Base-by-base conservation (phyloP, 1,284 basidiomycete genomes). In the Trametes pubescens region DNA sequence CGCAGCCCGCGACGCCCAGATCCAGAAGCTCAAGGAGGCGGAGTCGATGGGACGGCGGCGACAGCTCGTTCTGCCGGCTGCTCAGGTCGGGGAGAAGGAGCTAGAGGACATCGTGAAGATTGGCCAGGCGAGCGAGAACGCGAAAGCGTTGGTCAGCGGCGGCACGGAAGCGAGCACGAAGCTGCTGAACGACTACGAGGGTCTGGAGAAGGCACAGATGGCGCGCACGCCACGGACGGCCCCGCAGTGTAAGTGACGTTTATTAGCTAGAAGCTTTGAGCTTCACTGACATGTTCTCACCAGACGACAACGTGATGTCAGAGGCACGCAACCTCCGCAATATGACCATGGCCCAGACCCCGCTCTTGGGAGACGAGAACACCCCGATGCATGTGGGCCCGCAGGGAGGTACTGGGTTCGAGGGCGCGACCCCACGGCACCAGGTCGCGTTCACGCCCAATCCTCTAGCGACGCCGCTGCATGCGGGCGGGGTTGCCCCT, bases 51-150 rank as follows among this genome's bases (percentile, higher is more conserved):
- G 94, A 29, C 88, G 95, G 71, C 82, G 98, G 65, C 81, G 95
- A 70, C 94, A 94, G 76, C 83, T 99, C 52, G 87, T 89, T 64
- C 83, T 99, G 13, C 98, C 98, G 0, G 82, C 84, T 22, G 95
- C 97, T 1, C 97, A 99, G 74, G 98, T 99, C 4, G 94, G 94
- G n/a, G 96, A 99, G 78, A 80, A 84, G 8, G 97, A 99, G 78
- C 79, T 99, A 56, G 98, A 99, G 79, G 96, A 99, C 72, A 99
- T 99, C 71, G 97, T 98, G 72, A 99, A 99, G 83, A 96, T 99
- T 71, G 98, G 97, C 0, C 91, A 94, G 75, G 93, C 93, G 0
- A 92, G 96, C 7, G 94, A 98, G 79, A 90, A 87, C 65, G 69
- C 69, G 22, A 90, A 95, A 72, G 88, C 90, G 6, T 77, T 99